Conservation (phyloP, 2,329 filamentous ascomycete species). For the Epichloe aotearoae region DNA sequence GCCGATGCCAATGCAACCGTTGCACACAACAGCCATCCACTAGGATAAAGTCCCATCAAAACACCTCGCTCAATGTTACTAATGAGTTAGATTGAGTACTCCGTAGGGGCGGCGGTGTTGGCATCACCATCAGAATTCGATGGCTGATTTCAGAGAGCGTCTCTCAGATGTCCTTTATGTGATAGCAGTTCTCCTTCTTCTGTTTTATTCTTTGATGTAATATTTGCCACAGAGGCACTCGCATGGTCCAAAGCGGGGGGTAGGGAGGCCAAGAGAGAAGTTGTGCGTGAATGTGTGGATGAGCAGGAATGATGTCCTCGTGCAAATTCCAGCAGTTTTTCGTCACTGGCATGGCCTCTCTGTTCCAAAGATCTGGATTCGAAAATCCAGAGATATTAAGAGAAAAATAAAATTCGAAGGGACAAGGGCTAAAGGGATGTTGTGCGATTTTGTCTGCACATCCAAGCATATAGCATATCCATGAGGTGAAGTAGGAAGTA, state of each 20-base stretch:
- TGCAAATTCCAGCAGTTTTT: neutral
- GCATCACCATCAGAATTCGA: neutral
- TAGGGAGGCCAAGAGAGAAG: no score
- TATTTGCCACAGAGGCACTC: neutral
- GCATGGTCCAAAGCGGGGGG: neutral
- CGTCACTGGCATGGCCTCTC: constrained; percentile 1
- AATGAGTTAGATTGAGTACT: neutral
- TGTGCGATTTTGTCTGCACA: no score
- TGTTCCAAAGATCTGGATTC: neutral
- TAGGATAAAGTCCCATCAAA: neutral
- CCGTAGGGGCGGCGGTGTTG: neutral
- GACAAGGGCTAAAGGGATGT: neutral
- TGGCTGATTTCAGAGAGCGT: neutral
- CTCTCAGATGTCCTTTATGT: neutral
- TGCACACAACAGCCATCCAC: neutral
- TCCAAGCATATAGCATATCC: no score
- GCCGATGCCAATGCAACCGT: neutral
- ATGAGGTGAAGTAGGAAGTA: no score
- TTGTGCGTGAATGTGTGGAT: neutral
- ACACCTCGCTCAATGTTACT: neutral
- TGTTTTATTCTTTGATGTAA: no score
- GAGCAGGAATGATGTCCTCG: neutral
- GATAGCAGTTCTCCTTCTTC: no score
- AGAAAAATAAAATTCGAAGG: no score
- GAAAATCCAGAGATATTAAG: no score